A percentile compares a stretch with the other conserved stretches of the same genome.
phyloP scores from a whole-genome alignment of 306 rosid species.

The Cucumis hystrix region DNA sequence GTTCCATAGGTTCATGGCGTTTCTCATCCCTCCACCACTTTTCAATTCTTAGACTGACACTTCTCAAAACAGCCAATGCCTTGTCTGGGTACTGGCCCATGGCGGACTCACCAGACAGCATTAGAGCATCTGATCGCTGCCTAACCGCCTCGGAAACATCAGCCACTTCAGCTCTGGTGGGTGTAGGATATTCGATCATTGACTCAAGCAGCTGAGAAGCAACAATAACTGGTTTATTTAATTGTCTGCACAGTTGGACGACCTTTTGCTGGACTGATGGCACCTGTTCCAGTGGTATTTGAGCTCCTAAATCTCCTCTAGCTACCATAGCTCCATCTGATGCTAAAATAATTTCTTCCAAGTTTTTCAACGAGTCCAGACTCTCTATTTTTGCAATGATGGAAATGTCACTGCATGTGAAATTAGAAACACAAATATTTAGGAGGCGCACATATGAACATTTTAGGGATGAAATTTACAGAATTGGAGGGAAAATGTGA shows the following conservation, averaged over 20 bases:
- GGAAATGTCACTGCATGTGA: conserved; percentile 54
- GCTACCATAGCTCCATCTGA: conserved; percentile 99
- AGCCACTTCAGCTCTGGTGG: conserved; percentile 98
- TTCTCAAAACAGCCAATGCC: conserved; percentile 87
- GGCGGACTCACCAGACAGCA: conserved; percentile 99
- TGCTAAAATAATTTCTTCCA: conserved; percentile 82
- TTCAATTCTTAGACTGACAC: conserved; percentile 93
- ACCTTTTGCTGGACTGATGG: conserved; percentile 91
- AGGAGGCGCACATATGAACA: neutral
- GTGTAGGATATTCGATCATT: conserved; percentile 97
- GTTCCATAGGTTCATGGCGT: conserved; percentile 66
- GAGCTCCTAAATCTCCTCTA: conserved; percentile 97
- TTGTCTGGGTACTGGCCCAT: conserved; percentile 99
- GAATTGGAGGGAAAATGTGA: neutral
- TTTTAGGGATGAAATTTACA: conserved; percentile 1
- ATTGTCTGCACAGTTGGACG: conserved; percentile 87
- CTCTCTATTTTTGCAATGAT: conserved; percentile 96
- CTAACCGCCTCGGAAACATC: conserved; percentile 99
- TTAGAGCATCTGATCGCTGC: conserved; percentile 97
- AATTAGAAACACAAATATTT: neutral
- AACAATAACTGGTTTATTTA: conserved; percentile 93
- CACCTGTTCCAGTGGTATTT: conserved; percentile 94
- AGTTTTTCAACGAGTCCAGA: conserved; percentile 82
- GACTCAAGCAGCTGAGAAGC: conserved; percentile 98
- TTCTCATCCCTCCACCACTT: conserved; percentile 99